Percentiles rank a stretch among this genome's conserved stretches.
Evolutionary conservation across 768 basidiomycete species (phyloP).

Genomic region (Termitomyces sp.): DNA sequence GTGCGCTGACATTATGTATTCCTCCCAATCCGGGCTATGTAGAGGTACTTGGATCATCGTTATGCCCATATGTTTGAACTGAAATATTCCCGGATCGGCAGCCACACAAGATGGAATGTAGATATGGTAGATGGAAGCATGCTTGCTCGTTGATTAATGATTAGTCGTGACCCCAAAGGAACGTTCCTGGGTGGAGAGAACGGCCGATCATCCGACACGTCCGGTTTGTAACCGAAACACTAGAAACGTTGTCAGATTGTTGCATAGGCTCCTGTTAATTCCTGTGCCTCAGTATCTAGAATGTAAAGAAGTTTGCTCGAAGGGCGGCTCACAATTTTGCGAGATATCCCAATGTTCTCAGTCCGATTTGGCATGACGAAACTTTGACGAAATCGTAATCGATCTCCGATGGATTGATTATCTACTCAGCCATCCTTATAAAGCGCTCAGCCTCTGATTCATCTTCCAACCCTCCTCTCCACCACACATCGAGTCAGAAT

Average conservation of each 20-base stretch:
- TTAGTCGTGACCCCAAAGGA: not conserved
- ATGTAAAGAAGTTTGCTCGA: not conserved
- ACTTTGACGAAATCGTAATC: constrained; percentile 10
- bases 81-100: too few relatives aligned
- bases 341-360: not conserved
- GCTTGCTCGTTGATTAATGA: constrained; percentile 1
- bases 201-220: not conserved
- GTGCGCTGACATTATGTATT: too few relatives aligned
- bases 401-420: constrained; percentile 23
- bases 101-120: too few relatives aligned
- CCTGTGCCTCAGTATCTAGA: too few relatives aligned
- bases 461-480: constrained; percentile 9
- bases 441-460: constrained; percentile 10
- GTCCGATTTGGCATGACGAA: constrained; percentile 9
- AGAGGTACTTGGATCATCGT: too few relatives aligned
- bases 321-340: not conserved
- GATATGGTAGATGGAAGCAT: not conserved
- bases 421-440: constrained; percentile 15
- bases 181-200: not conserved
- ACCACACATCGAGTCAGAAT: constrained; percentile 13
- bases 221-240: constrained; percentile 5
- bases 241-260: not conserved
- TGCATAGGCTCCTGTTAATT: not conserved
- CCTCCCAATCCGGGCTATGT: too few relatives aligned
- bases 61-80: too few relatives aligned